These are phyloP conservation scores for Fusarium transvaalense DNA, from an alignment of 2,329 filamentous ascomycete species.

Conservation along the genomic window DNA sequence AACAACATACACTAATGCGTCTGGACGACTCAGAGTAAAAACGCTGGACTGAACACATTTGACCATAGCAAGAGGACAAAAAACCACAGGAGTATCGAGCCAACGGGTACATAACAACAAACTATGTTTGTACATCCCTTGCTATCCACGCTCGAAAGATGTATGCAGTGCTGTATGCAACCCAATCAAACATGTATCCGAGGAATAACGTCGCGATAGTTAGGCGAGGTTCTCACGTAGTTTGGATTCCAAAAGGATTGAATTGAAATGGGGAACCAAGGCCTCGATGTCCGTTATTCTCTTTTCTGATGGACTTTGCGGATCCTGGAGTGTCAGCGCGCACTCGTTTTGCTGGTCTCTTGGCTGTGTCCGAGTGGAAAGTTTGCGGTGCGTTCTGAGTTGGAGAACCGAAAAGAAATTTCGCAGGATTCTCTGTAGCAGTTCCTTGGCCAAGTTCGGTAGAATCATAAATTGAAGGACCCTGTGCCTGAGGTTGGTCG, in stretches of 20 bases:
- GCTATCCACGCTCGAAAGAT: background rate
- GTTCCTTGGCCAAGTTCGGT: conserved; percentile 23
- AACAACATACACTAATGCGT: background rate
- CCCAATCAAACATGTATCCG: background rate
- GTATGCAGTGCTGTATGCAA: background rate
- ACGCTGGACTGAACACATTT: background rate
- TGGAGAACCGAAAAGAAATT: conserved; percentile 10
- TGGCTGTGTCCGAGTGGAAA: conserved; percentile 35
- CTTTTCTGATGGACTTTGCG: conserved; percentile 61
- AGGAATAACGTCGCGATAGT: background rate
- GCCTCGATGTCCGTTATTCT: conserved; percentile 61
- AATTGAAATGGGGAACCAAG: conserved; percentile 43
- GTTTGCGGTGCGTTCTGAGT: conserved; percentile 21
- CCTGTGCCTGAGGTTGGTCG: conserved; percentile 30
- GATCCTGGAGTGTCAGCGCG: conserved; percentile 55
- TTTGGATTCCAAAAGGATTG: conserved; percentile 38
- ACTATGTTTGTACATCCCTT: background rate
- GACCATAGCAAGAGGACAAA: background rate
- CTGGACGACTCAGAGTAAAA: background rate
- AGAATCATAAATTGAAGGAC: conserved; percentile 17
- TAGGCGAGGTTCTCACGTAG: background rate
- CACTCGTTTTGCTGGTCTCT: conserved; percentile 60
- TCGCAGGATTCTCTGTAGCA: conserved; percentile 15
- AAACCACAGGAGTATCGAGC: conserved; percentile 7
- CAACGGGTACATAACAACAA: background rate